Conservation (phyloP, 2,329 filamentous ascomycete genomes). For the Ceratocystis ficicola region DNA sequence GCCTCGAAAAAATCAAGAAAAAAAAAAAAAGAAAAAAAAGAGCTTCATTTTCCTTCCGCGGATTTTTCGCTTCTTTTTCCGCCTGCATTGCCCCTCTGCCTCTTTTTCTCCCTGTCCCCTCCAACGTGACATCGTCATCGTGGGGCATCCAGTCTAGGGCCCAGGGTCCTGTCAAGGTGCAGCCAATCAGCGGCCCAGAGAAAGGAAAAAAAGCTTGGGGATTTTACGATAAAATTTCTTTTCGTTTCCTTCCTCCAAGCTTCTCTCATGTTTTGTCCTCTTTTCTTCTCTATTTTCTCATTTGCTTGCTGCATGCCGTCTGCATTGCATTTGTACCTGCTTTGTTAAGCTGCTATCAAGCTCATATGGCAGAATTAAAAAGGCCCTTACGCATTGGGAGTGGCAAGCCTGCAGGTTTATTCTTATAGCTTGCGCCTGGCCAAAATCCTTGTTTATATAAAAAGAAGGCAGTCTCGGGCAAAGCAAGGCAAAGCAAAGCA, state of each 20-base stretch:
- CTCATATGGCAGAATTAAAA: neutral
- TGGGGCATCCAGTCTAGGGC: neutral
- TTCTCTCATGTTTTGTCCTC: neutral
- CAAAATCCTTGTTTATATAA: too few species aligned
- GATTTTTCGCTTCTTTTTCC: neutral
- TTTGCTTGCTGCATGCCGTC: constrained; percentile 4
- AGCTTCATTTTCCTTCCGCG: neutral
- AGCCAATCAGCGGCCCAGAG: neutral
- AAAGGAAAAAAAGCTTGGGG: neutral
- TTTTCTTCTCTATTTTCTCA: neutral
- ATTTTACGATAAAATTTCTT: neutral
- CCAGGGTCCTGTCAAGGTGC: neutral
- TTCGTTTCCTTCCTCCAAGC: neutral
- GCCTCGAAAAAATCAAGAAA: neutral
- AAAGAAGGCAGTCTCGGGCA: too few species aligned
- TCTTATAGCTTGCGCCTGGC: too few species aligned
- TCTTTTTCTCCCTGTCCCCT: neutral
- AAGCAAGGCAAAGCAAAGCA: too few species aligned
- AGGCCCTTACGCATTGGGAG: neutral
- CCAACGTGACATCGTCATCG: constrained; percentile 3
- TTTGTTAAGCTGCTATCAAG: neutral
- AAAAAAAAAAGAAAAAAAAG: neutral
- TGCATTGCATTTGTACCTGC: constrained; percentile 11
- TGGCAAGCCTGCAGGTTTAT: too few species aligned
- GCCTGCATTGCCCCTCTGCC: neutral